Evolutionary conservation across 805 yeast species (phyloP).

Genomic region (Saturnispora saitoi): DNA sequence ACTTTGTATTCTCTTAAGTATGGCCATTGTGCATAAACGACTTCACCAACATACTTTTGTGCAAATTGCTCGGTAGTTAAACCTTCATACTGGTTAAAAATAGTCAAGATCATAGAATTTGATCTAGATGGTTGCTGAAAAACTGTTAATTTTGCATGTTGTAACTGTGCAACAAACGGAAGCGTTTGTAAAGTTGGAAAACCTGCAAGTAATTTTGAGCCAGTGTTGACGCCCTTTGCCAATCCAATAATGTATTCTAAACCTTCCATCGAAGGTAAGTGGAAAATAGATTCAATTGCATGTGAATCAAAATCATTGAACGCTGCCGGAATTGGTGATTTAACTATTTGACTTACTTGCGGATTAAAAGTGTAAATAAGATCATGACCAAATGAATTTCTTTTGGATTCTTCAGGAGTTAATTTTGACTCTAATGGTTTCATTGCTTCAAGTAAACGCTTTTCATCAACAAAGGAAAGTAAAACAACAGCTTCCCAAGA

Average conservation of each 20-base stretch:
- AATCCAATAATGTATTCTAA: conserved; percentile 44
- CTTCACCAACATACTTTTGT: conserved; percentile 47
- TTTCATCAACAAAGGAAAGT: conserved; percentile 83
- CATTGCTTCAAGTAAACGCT: conserved; percentile 65
- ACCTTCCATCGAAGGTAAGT: conserved; percentile 41
- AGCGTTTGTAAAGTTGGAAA: conserved; percentile 78
- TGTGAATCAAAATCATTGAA: conserved; percentile 74
- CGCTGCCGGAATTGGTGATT: conserved; percentile 68
- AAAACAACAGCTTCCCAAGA: conserved; percentile 97
- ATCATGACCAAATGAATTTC: conserved; percentile 72
- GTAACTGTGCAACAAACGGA: conserved; percentile 48
- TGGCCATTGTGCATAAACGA: conserved; percentile 86
- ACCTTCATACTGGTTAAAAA: conserved; percentile 49
- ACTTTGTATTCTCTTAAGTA: conserved; percentile 74
- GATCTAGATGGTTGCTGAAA: conserved; percentile 82
- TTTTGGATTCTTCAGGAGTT: conserved; percentile 56
- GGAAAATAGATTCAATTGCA: conserved; percentile 56
- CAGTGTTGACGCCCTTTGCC: conserved; percentile 56
- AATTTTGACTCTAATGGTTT: conserved; percentile 53
- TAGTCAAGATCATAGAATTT: conserved; percentile 64
- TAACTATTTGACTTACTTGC: conserved; percentile 56
- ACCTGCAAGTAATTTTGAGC: conserved; percentile 72
- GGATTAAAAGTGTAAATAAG: conserved; percentile 67
- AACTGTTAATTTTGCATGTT: conserved; percentile 56
- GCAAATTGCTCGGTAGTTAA: conserved; percentile 57